Percentiles rank a stretch among this genome's conserved stretches.
Evolutionary conservation across 768 basidiomycete genomes (phyloP).

Genomic region (Leccinum subgranulosum): DNA sequence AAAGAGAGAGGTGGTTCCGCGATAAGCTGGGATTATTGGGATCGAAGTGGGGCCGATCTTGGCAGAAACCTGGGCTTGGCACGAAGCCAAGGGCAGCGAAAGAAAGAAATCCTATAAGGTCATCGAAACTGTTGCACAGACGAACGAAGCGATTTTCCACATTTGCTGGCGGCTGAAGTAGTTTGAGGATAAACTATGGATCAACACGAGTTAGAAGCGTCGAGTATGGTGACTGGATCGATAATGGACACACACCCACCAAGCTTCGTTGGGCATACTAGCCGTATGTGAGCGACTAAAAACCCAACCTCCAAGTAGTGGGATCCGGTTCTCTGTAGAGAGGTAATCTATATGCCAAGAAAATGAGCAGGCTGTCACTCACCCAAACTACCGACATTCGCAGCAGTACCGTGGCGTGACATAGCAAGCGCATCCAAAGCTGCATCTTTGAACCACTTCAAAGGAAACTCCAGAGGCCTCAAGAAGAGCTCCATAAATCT

Average conservation of each 20-base stretch:
- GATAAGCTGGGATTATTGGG: background rate
- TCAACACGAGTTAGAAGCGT: background rate
- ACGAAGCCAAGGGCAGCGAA: constrained; percentile 19
- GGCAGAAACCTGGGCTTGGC: constrained; percentile 20
- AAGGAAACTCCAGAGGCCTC: constrained; percentile 9
- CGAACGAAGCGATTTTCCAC: constrained; percentile 31
- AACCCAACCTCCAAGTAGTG: constrained; percentile 32
- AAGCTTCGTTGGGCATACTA: constrained; percentile 28
- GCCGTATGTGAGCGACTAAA: constrained; percentile 22
- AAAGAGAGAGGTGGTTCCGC: constrained; percentile 22
- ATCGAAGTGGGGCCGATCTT: background rate
- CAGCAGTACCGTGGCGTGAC: constrained; percentile 5
- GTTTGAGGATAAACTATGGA: constrained; percentile 4
- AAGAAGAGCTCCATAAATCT: constrained; percentile 8
- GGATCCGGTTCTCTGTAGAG: constrained; percentile 14
- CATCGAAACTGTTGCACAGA: constrained; percentile 29
- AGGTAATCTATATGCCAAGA: background rate
- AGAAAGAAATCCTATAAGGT: constrained; percentile 30
- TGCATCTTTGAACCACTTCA: constrained; percentile 29
- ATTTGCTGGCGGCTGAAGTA: constrained; percentile 12
- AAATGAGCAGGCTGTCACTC: background rate
- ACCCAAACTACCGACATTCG: constrained; percentile 10
- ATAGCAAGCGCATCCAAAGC: constrained; percentile 22
- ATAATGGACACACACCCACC: constrained; percentile 26
- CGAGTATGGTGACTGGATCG: background rate